phyloP scores from a whole-genome alignment of 768 basidiomycete species.

The Panaeolus cyanescens region DNA sequence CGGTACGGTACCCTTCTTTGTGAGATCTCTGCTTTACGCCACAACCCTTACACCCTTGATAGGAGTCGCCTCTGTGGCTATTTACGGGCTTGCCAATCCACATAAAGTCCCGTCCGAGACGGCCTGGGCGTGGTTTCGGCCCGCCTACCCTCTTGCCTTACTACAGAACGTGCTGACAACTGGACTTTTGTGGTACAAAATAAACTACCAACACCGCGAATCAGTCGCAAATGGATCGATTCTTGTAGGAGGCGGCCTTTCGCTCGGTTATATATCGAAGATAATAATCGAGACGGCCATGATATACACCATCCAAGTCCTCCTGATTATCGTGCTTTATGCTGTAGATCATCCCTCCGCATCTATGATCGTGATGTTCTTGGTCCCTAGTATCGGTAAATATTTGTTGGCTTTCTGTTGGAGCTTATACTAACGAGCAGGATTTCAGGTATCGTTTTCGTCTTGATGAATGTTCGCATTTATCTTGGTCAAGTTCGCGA shows the following conservation, averaged over 20 bases:
- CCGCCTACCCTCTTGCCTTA: conserved; percentile 25
- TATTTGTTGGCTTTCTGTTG: not conserved
- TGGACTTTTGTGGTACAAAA: conserved; percentile 24
- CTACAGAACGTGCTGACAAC: conserved; percentile 30
- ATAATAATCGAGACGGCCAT: conserved; percentile 25
- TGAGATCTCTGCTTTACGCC: no score
- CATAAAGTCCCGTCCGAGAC: conserved; percentile 1
- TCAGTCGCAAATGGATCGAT: conserved; percentile 19
- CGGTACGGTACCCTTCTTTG: no score
- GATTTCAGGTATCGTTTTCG: conserved; percentile 19
- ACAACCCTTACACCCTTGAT: not conserved
- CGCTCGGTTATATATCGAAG: conserved; percentile 13
- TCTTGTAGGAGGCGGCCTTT: conserved; percentile 6
- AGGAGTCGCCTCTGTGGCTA: conserved; percentile 19
- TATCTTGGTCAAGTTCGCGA: no score
- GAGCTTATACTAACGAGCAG: not conserved
- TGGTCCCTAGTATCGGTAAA: conserved; percentile 26
- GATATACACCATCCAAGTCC: conserved; percentile 22
- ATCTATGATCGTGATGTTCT: conserved; percentile 16
- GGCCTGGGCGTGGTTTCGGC: conserved; percentile 14
- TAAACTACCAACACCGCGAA: conserved; percentile 23
- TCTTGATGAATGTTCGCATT: conserved; percentile 21
- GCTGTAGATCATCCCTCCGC: conserved; percentile 14
- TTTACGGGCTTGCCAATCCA: conserved; percentile 24
- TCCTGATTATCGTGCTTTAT: conserved; percentile 21